These are phyloP conservation scores for Mycosphaerella sp. DNA, from an alignment of 2,329 filamentous ascomycete genomes.

Conservation along the genomic window DNA sequence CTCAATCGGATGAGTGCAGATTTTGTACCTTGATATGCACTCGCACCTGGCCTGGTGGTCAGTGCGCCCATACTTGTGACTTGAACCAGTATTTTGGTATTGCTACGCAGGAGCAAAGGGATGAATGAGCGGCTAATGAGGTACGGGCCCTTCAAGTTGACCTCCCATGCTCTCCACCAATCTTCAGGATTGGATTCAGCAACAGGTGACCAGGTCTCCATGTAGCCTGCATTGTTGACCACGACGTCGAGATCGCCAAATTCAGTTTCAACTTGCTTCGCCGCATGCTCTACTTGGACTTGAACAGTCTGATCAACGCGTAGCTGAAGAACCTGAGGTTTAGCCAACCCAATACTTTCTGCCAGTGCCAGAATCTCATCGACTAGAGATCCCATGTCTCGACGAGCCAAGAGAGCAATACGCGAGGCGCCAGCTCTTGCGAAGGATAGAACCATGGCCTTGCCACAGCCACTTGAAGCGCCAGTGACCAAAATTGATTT, in stretches of 20 bases:
- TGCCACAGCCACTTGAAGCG: slow-evolving; percentile 37
- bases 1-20: slow-evolving; percentile 42
- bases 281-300: slow-evolving; percentile 36
- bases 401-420: slow-evolving; percentile 52
- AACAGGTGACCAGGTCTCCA: slow-evolving; percentile 4
- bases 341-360: slow-evolving; percentile 31
- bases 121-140: slow-evolving; percentile 40
- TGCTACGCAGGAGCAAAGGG: slow-evolving; percentile 36
- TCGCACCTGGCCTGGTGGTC: slow-evolving; percentile 23
- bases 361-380: slow-evolving; percentile 36
- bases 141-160: slow-evolving; percentile 47
- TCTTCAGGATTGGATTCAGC: not conserved
- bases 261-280: slow-evolving; percentile 28
- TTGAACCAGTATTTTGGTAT: slow-evolving; percentile 41
- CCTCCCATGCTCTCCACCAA: slow-evolving; percentile 15
- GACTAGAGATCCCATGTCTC: slow-evolving; percentile 38
- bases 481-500: slow-evolving; percentile 51
- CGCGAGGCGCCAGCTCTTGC: slow-evolving; percentile 49
- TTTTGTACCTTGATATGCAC: slow-evolving; percentile 45
- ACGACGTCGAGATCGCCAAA: slow-evolving; percentile 36
- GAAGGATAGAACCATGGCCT: slow-evolving; percentile 49
- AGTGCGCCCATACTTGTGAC: slow-evolving; percentile 40
- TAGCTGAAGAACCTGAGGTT: slow-evolving; percentile 40
- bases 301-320: slow-evolving; percentile 41
- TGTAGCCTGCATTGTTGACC: slow-evolving; percentile 36